Percentiles rank a stretch among this genome's conserved stretches.
Conservation (phyloP, 129 eudicot genomes). For the Artemisia tridentata region DNA sequence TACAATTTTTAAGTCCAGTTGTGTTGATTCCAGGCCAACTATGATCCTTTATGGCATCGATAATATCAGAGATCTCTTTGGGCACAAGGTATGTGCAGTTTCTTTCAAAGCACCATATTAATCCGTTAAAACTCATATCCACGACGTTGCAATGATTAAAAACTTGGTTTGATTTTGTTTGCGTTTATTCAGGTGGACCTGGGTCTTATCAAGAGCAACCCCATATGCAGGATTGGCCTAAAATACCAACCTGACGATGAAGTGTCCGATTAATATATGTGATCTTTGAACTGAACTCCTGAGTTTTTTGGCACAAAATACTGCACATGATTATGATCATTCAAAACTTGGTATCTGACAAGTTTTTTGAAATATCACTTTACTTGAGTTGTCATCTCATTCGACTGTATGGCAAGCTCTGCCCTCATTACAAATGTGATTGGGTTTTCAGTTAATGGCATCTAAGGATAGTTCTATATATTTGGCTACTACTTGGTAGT, state of each 20-base stretch:
- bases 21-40: conserved; percentile 52
- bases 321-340: background rate
- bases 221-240: conserved; percentile 70
- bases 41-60: conserved; percentile 88
- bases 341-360: background rate
- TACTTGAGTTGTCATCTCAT: no score
- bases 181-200: conserved; percentile 51
- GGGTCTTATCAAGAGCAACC: conserved; percentile 76
- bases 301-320: conserved; percentile 25
- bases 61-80: conserved; percentile 91
- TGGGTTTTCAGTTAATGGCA: no score
- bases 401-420: no score
- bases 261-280: background rate
- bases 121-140: background rate
- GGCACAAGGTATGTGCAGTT: conserved; percentile 69
- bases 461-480: no score
- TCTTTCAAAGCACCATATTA: background rate
- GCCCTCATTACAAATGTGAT: no score
- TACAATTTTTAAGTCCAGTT: background rate
- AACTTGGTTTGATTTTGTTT: conserved; percentile 5
- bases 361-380: background rate
- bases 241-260: conserved; percentile 4
- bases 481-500: no score
- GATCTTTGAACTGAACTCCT: background rate
- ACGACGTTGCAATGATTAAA: background rate